Conservation (phyloP, 2,329 filamentous ascomycete species). For the Cladophialophora psammophila region DNA sequence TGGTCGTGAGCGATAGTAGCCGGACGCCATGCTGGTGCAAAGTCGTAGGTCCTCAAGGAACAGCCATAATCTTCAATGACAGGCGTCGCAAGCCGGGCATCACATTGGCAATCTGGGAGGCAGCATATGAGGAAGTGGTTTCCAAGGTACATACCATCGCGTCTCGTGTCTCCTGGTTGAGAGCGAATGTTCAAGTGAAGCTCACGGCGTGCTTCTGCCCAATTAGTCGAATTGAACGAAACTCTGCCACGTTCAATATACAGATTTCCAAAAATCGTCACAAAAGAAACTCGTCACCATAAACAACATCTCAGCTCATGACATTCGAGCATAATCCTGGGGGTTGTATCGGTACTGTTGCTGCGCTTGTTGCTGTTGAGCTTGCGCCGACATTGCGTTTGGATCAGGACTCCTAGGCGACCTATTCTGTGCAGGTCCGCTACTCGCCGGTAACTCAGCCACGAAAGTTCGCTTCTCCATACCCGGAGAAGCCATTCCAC, state of each 20-base stretch:
- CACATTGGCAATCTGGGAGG: background rate
- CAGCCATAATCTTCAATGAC: background rate
- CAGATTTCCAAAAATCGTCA: conserved; percentile 18
- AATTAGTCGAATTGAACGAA: background rate
- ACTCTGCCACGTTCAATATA: conserved; percentile 5
- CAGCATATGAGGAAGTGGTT: background rate
- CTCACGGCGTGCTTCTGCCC: background rate
- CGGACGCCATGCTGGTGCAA: background rate
- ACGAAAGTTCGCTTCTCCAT: conserved; percentile 33
- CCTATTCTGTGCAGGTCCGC: conserved; percentile 11
- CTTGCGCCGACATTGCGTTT: conserved; percentile 20
- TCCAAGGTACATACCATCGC: background rate
- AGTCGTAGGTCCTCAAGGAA: background rate
- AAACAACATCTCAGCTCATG: conserved; percentile 14
- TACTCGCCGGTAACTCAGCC: conserved; percentile 29
- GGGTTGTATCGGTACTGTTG: conserved; percentile 36
- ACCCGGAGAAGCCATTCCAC: conserved; percentile 28
- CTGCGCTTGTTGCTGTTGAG: conserved; percentile 23
- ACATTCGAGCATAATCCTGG: conserved; percentile 34
- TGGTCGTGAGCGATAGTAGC: background rate
- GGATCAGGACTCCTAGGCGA: conserved; percentile 30
- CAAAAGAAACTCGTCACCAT: conserved; percentile 21
- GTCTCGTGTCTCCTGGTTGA: background rate
- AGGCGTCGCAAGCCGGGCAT: background rate
- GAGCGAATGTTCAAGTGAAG: background rate